Evolutionary conservation across 2,329 filamentous ascomycete genomes (phyloP).

Genomic region (Penicillium sp.): DNA sequence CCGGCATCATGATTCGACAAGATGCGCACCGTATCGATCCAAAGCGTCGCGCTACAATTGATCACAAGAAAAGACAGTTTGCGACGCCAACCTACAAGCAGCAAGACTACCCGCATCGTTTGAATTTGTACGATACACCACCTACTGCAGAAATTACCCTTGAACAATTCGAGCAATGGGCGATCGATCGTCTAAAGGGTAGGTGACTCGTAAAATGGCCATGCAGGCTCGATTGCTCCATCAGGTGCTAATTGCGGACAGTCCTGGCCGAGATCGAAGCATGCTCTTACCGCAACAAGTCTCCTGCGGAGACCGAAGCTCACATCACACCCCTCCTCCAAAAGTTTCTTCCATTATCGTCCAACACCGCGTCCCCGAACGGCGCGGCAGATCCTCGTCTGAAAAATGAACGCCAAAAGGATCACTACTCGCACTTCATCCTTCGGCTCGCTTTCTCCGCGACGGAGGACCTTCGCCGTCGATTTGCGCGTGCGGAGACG

Average conservation of each 20-base stretch:
- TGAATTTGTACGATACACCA: constrained; percentile 86
- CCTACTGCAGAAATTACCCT: constrained; percentile 92
- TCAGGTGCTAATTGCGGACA: constrained; percentile 12
- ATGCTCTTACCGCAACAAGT: constrained; percentile 89
- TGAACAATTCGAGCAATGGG: constrained; percentile 98
- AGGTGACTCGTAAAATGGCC: constrained; percentile 17
- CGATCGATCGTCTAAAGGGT: constrained; percentile 84
- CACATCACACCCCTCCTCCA: constrained; percentile 83
- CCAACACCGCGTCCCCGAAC: constrained; percentile 60
- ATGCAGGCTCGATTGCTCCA: background rate
- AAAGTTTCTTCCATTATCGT: constrained; percentile 76
- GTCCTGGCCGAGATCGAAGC: constrained; percentile 61
- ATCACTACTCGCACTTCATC: constrained; percentile 98
- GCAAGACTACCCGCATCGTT: constrained; percentile 71
- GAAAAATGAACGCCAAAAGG: constrained; percentile 74
- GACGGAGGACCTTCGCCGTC: constrained; percentile 80
- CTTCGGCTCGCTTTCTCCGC: constrained; percentile 85
- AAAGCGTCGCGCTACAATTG: constrained; percentile 70
- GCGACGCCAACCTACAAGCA: constrained; percentile 69
- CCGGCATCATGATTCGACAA: constrained; percentile 38
- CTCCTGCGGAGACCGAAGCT: constrained; percentile 69
- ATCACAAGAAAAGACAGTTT: constrained; percentile 83
- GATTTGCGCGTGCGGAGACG: constrained; percentile 81
- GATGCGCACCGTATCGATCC: constrained; percentile 44
- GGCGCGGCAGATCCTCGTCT: constrained; percentile 49